Percentiles rank a stretch among this genome's conserved stretches.
Evolutionary conservation across 257 asterid species (phyloP).

Genomic region (Avicennia marina): DNA sequence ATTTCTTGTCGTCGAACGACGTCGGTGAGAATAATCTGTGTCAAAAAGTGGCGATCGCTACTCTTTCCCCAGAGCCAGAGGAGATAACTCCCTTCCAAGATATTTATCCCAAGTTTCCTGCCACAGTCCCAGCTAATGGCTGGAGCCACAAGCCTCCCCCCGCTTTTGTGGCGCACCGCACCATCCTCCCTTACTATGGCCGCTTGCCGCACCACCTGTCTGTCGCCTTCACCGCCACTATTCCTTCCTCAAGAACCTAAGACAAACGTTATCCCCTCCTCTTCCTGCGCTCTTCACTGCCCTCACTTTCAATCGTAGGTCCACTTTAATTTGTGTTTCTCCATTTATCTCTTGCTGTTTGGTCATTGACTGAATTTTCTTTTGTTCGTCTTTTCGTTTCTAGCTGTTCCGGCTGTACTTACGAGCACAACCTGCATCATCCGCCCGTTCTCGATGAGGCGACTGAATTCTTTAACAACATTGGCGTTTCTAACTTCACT

Average conservation of each 20-base stretch:
- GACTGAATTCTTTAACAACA: slow-evolving; percentile 44
- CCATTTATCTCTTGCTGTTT: background rate
- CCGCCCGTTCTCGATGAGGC: slow-evolving; percentile 71
- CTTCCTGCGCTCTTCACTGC: slow-evolving; percentile 65
- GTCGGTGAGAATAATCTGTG: too few relatives aligned
- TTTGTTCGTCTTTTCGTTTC: slow-evolving; percentile 11
- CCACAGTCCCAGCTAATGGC: too few relatives aligned
- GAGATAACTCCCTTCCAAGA: too few relatives aligned
- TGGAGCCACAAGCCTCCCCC: too few relatives aligned
- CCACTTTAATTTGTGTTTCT: background rate
- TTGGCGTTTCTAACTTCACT: slow-evolving; percentile 61
- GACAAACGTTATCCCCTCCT: slow-evolving; percentile 32
- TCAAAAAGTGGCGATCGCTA: too few relatives aligned
- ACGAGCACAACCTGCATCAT: slow-evolving; percentile 69
- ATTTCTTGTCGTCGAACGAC: too few relatives aligned
- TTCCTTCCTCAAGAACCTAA: slow-evolving; percentile 12
- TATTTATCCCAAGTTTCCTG: too few relatives aligned
- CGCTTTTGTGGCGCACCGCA: too few relatives aligned
- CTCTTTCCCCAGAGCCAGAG: too few relatives aligned
- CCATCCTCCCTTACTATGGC: too few relatives aligned
- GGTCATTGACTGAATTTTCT: background rate
- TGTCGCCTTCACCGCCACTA: slow-evolving; percentile 19
- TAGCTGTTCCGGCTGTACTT: slow-evolving; percentile 97
- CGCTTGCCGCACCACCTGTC: too few relatives aligned
- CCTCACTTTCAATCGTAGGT: slow-evolving; percentile 64